Base-by-base conservation (phyloP, 495 filamentous ascomycete genomes). In the Daldinia grandis region DNA sequence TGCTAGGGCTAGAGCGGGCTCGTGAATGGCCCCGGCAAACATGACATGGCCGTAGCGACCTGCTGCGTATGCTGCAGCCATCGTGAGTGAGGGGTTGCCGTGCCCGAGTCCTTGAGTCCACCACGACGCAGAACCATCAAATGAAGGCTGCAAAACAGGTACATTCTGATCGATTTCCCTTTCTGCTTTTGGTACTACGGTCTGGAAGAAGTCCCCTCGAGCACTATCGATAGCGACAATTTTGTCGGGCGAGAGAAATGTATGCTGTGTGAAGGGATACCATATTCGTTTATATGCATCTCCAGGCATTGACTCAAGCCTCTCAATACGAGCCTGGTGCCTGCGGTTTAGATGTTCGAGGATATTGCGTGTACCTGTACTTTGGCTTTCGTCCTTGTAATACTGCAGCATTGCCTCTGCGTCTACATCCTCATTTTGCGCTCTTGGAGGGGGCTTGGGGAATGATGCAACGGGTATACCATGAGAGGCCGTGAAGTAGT, bases 41-140 rank as follows among this genome's bases (percentile, higher is more conserved):
- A 93, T 94, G 25, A 94, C 90, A 76, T 94, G 92, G 2, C 92
- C 92, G 71, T 94, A 94, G 25, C 91, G 85, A n/a, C 92, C 91
- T 3, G 92, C 90, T 1, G 92, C 92, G 74, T 93, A 90, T 1
- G 92, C 90, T 4, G 91, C 90, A 0, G 90, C 86, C 5, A 93
- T 83, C 7, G 90, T 82, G 5, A 94, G 82, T 0, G 80, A 76
- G 0, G 90, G 87, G 67, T 90, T 92, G 14, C 87, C 90, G 69
- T 94, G 92, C 7, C 92, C 92, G 5, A 94, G 83, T 8, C 92
- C 92, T 78, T 94, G 92, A 1, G 92, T 94, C 92, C 92, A 94
- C 92, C 92, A 94, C 0, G 91, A 93, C 17, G 91, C 92, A 0
- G 91, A 93, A 19, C 87, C 92, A 64, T 94, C 92, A 55, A 93